Evolutionary conservation across 2,329 filamentous ascomycete species (phyloP).

Genomic region (Aspergillus sp.): DNA sequence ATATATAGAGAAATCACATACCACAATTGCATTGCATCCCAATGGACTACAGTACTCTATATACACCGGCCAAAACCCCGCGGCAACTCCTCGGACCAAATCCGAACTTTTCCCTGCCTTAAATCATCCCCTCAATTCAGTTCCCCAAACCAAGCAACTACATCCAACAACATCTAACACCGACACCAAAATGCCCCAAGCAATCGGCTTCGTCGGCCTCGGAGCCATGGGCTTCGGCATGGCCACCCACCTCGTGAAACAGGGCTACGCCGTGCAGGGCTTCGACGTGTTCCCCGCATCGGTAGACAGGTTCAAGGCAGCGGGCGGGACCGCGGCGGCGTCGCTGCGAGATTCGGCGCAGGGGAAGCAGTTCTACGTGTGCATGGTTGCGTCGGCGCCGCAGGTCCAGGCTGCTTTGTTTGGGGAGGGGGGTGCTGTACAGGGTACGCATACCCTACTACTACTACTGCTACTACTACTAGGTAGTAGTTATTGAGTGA

Average conservation of each 20-base stretch:
- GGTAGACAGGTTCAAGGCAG: constrained; percentile 54
- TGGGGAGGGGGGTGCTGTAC: constrained; percentile 43
- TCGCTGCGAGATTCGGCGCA: constrained; percentile 54
- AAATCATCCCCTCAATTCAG: too few relatives aligned
- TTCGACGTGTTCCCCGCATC: constrained; percentile 63
- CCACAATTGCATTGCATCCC: too few relatives aligned
- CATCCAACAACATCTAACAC: neutral
- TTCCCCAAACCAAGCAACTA: neutral
- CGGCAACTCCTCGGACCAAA: too few relatives aligned
- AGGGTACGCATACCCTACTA: constrained; percentile 11
- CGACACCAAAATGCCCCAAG: constrained; percentile 28
- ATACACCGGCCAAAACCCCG: too few relatives aligned
- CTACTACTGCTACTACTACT: constrained; percentile 9
- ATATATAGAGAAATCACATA: too few relatives aligned
- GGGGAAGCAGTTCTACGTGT: constrained; percentile 53
- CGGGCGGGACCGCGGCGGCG: constrained; percentile 51
- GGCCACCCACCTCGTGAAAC: constrained; percentile 62
- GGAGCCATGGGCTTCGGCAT: constrained; percentile 77
- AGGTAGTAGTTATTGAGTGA: too few relatives aligned
- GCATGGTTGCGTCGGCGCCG: constrained; percentile 66
- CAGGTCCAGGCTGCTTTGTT: constrained; percentile 61
- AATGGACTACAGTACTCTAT: too few relatives aligned
- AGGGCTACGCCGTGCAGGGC: constrained; percentile 58
- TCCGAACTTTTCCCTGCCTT: too few relatives aligned
- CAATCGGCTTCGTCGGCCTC: constrained; percentile 61